A percentile compares a stretch with the other conserved stretches of the same genome.
Conservation (phyloP, 768 basidiomycete genomes). For the Plicaturopsis crispa region DNA sequence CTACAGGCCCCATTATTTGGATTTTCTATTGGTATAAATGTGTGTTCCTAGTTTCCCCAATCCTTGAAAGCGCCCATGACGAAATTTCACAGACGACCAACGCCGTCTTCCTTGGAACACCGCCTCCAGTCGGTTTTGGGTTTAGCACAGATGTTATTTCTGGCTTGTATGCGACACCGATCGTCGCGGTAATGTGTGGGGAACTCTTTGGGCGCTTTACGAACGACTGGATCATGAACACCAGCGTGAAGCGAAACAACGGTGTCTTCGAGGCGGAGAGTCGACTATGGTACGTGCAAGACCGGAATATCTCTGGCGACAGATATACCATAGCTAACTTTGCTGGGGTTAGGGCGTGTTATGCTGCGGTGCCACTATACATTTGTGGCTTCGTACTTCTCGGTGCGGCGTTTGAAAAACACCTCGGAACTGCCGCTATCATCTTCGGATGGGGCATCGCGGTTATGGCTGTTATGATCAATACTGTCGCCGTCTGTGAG, state of each 20-base stretch:
- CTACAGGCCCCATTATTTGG: constrained; percentile 49
- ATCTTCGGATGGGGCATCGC: constrained; percentile 67
- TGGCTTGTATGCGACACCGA: constrained; percentile 47
- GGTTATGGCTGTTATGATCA: constrained; percentile 47
- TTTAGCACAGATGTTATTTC: constrained; percentile 43
- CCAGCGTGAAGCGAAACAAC: constrained; percentile 36
- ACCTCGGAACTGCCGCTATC: constrained; percentile 41
- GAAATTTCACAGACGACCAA: constrained; percentile 48
- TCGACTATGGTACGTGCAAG: constrained; percentile 50
- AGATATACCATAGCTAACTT: neutral
- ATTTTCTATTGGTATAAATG: constrained; percentile 58
- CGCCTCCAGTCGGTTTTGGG: constrained; percentile 43
- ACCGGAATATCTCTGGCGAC: no score
- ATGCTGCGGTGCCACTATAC: constrained; percentile 52
- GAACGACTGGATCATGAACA: constrained; percentile 46
- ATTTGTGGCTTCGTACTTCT: constrained; percentile 54
- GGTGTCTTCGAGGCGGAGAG: constrained; percentile 57
- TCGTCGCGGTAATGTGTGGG: constrained; percentile 47
- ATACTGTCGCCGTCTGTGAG: constrained; percentile 54
- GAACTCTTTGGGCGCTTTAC: constrained; percentile 44
- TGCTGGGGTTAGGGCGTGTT: constrained; percentile 39
- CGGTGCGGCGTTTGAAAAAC: constrained; percentile 47
- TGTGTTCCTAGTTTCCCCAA: no score
- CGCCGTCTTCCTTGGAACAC: constrained; percentile 54
- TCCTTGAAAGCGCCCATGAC: no score